These are phyloP conservation scores for Ogataea paraovalis DNA, from an alignment of 805 yeast species.

Conservation along the genomic window DNA sequence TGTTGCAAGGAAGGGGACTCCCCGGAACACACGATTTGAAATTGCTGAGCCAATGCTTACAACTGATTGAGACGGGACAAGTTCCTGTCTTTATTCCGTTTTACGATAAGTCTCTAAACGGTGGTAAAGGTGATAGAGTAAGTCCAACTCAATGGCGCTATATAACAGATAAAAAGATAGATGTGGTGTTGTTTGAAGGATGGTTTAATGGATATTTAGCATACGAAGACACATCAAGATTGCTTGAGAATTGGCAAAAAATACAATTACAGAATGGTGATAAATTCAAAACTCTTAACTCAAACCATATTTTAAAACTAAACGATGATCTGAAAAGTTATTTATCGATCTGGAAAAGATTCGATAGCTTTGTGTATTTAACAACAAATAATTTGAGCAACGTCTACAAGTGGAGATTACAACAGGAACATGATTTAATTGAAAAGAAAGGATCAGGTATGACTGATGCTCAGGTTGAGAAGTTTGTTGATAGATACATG, in stretches of 20 bases:
- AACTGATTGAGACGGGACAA: conserved; percentile 25
- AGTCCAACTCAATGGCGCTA: conserved; percentile 37
- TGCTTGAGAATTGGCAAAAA: conserved; percentile 27
- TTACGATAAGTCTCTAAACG: conserved; percentile 71
- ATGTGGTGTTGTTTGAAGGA: conserved; percentile 80
- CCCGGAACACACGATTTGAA: conserved; percentile 90
- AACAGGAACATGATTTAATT: conserved; percentile 68
- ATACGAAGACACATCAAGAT: conserved; percentile 27
- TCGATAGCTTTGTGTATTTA: conserved; percentile 59
- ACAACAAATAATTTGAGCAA: conserved; percentile 55
- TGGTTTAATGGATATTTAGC: conserved; percentile 85
- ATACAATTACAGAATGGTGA: conserved; percentile 14
- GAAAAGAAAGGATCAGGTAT: conserved; percentile 62
- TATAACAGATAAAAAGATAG: conserved; percentile 35
- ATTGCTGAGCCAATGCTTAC: conserved; percentile 37
- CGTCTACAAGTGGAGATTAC: conserved; percentile 75
- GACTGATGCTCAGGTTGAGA: conserved; percentile 64
- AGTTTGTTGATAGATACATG: conserved; percentile 80
- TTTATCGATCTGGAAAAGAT: conserved; percentile 48
- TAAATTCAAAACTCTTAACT: conserved; percentile 16
- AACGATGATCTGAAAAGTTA: conserved; percentile 53
- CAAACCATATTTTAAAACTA: conserved; percentile 33
- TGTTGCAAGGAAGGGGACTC: conserved; percentile 74
- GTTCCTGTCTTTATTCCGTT: conserved; percentile 45
- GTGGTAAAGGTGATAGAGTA: conserved; percentile 78